A percentile compares a stretch with the other conserved stretches of the same genome.
Conservation (phyloP, 2,329 filamentous ascomycete genomes). For the Leptodontidium sp. region DNA sequence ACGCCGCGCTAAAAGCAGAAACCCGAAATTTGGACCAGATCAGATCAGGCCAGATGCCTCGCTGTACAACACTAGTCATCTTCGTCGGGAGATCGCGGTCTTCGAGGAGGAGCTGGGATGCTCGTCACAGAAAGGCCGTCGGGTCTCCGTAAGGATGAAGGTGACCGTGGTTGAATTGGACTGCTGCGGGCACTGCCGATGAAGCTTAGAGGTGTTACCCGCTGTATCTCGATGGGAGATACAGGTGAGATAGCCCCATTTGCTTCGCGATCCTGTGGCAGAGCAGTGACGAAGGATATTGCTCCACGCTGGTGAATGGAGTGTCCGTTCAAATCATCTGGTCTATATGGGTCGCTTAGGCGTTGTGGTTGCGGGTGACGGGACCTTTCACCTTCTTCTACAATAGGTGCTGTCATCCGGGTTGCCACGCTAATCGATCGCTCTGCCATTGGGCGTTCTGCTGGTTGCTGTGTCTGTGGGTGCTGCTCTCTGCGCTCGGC, state of each 20-base stretch:
- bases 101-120: constrained; percentile 45
- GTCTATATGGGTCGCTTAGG: constrained; percentile 42
- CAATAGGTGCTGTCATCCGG: constrained; percentile 5
- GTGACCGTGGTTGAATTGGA: constrained; percentile 28
- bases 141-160: constrained; percentile 30
- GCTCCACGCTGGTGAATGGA: constrained; percentile 43
- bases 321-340: constrained; percentile 36
- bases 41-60: neutral
- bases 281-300: constrained; percentile 40
- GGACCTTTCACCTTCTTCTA: constrained; percentile 19
- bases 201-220: constrained; percentile 21
- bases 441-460: constrained; percentile 18
- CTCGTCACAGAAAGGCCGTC: constrained; percentile 39
- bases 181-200: constrained; percentile 32
- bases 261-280: constrained; percentile 31
- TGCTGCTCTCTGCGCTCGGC: constrained; percentile 27
- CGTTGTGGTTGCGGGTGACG: constrained; percentile 27
- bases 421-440: constrained; percentile 6
- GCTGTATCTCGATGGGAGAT: constrained; percentile 25
- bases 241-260: constrained; percentile 26
- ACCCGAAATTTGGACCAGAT: constrained; percentile 6
- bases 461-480: constrained; percentile 8
- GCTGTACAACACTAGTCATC: constrained; percentile 6
- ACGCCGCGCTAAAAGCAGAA: constrained; percentile 22
- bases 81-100: constrained; percentile 36